Conservation (phyloP, 805 yeast genomes). For the Candida pseudofarinosa region DNA sequence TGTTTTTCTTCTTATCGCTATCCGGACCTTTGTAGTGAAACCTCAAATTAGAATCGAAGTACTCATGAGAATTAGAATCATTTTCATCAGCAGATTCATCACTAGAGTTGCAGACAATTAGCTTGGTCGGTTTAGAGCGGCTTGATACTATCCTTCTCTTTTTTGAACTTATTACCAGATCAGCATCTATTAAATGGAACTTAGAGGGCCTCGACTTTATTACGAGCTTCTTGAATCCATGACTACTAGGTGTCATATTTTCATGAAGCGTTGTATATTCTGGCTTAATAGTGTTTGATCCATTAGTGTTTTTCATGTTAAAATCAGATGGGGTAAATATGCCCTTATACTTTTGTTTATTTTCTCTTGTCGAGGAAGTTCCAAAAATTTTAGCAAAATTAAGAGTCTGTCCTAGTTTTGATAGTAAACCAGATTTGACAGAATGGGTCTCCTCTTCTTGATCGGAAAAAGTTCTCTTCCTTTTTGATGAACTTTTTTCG, state of each 20-base stretch:
- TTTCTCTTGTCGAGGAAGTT: conserved; percentile 4
- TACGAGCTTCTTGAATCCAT: conserved; percentile 28
- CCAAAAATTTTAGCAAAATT: conserved; percentile 21
- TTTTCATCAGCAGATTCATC: conserved; percentile 22
- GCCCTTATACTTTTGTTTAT: conserved; percentile 20
- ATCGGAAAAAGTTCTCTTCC: conserved; percentile 15
- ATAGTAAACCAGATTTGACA: conserved; percentile 22
- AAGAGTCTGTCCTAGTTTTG: conserved; percentile 32
- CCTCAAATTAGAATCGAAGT: conserved; percentile 5
- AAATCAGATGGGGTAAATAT: conserved; percentile 25
- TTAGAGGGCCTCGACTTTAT: conserved; percentile 39
- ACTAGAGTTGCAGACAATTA: conserved; percentile 16
- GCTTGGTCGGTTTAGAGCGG: conserved; percentile 10
- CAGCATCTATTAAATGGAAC: conserved; percentile 39
- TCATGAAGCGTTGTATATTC: conserved; percentile 3
- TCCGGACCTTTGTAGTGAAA: conserved; percentile 10
- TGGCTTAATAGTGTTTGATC: conserved; percentile 4
- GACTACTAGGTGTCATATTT: conserved; percentile 10
- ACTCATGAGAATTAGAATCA: conserved; percentile 5
- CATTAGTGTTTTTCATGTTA: background rate
- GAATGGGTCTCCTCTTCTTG: conserved; percentile 9
- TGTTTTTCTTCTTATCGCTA: conserved; percentile 1
- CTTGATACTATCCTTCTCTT: conserved; percentile 24
- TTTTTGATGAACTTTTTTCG: conserved; percentile 9
- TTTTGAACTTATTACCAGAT: conserved; percentile 34